Base-by-base conservation (phyloP, 768 basidiomycete genomes). In the Podaxis sp. region DNA sequence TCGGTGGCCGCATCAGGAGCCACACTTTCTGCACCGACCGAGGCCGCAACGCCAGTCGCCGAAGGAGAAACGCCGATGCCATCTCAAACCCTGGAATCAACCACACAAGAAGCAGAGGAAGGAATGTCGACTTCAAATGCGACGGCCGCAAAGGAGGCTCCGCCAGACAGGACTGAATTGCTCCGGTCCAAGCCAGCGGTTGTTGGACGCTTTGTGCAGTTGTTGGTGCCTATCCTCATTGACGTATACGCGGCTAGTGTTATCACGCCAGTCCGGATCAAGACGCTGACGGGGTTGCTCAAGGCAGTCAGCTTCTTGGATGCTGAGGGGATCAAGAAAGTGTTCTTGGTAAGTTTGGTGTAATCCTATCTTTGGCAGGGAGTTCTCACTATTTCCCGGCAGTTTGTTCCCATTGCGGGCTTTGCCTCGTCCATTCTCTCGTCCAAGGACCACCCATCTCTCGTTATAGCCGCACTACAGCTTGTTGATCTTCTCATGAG, bases 171-270 rank as follows among this genome's bases (percentile, higher is more conserved):
- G 54, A 85, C 89, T 15, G 89, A 94, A 49, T 72, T 97, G 52
- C 75, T 96, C 49, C 86, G 89, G 59, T 86, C 85, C 3, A 87
- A 90, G 64, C 84, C 89, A 24, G 81, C 78, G n/a, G 86, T 93
- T 28, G 89, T 96, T 54, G 87, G 84, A 19, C 84, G 87, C 15
- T 99, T 95, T 75, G 92, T 96, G 84, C 85, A 87, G 52, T 79
- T 96, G 38, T 87, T 95, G 69, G 88, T 98, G 0, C 97, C 97
- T 0, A 94, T 97, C 60, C 83, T 99, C 60, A 89, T 99, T 63
- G 97, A 99, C 69, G 96, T 99, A n/a, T 99, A 98, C 75, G 92
- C 96, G n/a, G 96, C 97, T 33, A 97, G 94, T 72, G 96, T 99
- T 28, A 87, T 89, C 54, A 86, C 89, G 0, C 87, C 92, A 2